Evolutionary conservation across 192 early-diverging fungal species (phyloP).

Genomic region (Coemansia sp.): DNA sequence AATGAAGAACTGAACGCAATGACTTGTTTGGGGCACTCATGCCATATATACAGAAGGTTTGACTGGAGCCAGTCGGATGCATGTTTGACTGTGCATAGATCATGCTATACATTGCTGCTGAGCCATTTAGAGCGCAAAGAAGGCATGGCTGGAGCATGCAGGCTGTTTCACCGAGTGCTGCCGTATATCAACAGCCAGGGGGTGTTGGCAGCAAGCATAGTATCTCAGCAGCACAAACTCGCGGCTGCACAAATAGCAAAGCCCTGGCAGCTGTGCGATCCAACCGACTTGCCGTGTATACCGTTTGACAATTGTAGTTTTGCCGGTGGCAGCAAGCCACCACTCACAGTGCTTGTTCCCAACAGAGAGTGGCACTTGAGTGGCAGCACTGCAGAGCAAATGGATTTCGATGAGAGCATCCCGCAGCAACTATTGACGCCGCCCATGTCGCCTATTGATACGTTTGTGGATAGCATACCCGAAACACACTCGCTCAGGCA

Average conservation of each 20-base stretch:
- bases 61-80: constrained; percentile 14
- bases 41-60: constrained; percentile 27
- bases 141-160: constrained; percentile 10
- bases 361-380: neutral
- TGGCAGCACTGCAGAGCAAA: neutral
- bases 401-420: constrained; percentile 7
- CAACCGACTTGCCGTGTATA: constrained; percentile 36
- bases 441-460: constrained; percentile 26
- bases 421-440: constrained; percentile 44
- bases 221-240: constrained; percentile 2
- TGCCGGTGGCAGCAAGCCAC: constrained; percentile 2
- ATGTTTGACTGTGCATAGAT: constrained; percentile 45
- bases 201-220: constrained; percentile 7
- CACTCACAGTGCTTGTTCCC: constrained; percentile 13
- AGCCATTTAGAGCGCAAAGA: constrained; percentile 34
- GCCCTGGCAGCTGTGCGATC: constrained; percentile 44
- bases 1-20: constrained; percentile 33
- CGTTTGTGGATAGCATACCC: neutral
- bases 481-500: constrained; percentile 1
- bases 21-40: constrained; percentile 41
- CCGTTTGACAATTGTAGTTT: neutral
- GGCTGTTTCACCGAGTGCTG: constrained; percentile 25
- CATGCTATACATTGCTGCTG: constrained; percentile 39
- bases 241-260: neutral
- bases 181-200: constrained; percentile 25